Evolutionary conservation across 805 yeast genomes (phyloP).

Genomic region (Torulaspora indica): DNA sequence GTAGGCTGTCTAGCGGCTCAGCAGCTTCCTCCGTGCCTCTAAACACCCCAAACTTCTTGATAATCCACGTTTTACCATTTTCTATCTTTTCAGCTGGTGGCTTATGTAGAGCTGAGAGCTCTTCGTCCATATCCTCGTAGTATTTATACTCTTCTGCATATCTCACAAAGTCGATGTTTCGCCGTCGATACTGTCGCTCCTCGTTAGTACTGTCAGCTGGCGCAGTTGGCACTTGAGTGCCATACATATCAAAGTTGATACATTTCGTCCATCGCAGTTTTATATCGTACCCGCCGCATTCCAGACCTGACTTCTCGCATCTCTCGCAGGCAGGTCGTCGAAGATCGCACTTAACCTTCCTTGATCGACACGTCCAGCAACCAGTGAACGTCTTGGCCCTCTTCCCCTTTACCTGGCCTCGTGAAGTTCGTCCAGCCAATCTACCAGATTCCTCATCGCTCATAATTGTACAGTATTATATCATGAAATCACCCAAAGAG

Average conservation of each 20-base stretch:
- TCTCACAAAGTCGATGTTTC: slow-evolving; percentile 67
- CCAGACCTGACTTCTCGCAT: slow-evolving; percentile 60
- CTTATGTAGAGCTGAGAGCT: slow-evolving; percentile 45
- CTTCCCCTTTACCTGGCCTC: slow-evolving; percentile 7
- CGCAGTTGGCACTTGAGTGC: slow-evolving; percentile 25
- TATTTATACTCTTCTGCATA: slow-evolving; percentile 63
- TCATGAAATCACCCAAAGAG: background rate
- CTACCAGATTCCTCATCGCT: slow-evolving; percentile 3
- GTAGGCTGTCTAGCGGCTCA: slow-evolving; percentile 9
- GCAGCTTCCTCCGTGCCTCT: slow-evolving; percentile 39
- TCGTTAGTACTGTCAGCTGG: slow-evolving; percentile 21
- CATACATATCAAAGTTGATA: slow-evolving; percentile 45
- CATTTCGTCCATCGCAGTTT: slow-evolving; percentile 72
- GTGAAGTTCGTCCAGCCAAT: background rate
- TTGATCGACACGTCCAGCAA: slow-evolving; percentile 78
- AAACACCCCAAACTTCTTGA: slow-evolving; percentile 85
- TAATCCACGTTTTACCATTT: slow-evolving; percentile 45
- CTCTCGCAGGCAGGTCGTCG: slow-evolving; percentile 64
- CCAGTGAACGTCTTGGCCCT: slow-evolving; percentile 77
- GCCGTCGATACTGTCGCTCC: slow-evolving; percentile 59
- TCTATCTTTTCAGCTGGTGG: slow-evolving; percentile 42
- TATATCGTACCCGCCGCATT: slow-evolving; percentile 80
- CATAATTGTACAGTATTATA: background rate
- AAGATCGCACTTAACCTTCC: slow-evolving; percentile 79
- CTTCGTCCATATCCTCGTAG: slow-evolving; percentile 81